Evolutionary conservation across 345 rosid species (phyloP).

Genomic region (Physaria fendleri): DNA sequence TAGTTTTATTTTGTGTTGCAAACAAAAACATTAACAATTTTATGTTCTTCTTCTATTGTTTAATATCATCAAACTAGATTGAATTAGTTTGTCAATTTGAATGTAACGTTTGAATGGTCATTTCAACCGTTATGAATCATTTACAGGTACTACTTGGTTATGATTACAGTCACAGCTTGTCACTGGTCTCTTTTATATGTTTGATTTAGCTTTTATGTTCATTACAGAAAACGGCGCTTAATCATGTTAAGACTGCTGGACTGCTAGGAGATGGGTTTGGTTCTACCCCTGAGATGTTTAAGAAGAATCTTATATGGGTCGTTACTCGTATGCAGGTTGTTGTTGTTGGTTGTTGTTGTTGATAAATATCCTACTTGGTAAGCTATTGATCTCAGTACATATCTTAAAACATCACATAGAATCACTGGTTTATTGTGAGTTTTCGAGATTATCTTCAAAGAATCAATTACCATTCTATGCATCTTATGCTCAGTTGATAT

Average conservation of each 20-base stretch:
- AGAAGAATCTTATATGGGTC: conserved; percentile 93
- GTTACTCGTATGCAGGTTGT: conserved; percentile 87
- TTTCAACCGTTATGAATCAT: conserved; percentile 93
- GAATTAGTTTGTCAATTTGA: too few species aligned
- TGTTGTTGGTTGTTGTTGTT: too few species aligned
- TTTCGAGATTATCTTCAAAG: too few species aligned
- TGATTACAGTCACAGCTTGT: background rate
- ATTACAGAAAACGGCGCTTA: conserved; percentile 91
- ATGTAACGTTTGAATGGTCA: too few species aligned
- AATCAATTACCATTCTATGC: too few species aligned
- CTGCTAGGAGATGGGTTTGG: conserved; percentile 94
- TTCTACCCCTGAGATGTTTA: conserved; percentile 92
- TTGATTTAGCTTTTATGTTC: background rate
- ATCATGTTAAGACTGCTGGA: conserved; percentile 83
- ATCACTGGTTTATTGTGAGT: too few species aligned
- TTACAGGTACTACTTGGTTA: conserved; percentile 56
- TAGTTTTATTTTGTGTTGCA: too few species aligned
- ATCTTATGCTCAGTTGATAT: too few species aligned
- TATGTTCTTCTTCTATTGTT: too few species aligned
- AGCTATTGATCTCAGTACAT: too few species aligned
- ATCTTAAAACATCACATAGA: background rate
- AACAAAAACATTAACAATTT: too few species aligned
- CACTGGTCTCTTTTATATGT: background rate
- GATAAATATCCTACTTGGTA: conserved; percentile 97
- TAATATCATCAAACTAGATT: too few species aligned